Conservation (phyloP, 257 asterid species). For the Striga asiatica region DNA sequence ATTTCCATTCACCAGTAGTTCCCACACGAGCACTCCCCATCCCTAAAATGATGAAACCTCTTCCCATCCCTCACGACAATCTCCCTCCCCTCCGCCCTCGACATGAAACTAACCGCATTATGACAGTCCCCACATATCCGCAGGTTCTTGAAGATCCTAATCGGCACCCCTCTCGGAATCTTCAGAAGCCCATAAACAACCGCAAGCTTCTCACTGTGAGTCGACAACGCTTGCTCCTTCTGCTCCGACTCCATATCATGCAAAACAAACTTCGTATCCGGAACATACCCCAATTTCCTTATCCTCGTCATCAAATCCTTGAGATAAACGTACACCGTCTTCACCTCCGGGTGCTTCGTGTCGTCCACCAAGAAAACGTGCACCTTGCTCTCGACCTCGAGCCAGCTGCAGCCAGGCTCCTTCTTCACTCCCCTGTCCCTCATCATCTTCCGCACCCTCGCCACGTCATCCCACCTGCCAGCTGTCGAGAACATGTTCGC, state of each 20-base stretch:
- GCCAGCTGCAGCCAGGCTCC: slow-evolving; percentile 78
- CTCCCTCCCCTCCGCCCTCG: slow-evolving; percentile 52
- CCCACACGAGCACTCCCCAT: slow-evolving; percentile 68
- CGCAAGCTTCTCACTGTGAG: slow-evolving; percentile 75
- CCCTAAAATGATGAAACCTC: slow-evolving; percentile 65
- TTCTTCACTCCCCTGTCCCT: slow-evolving; percentile 69
- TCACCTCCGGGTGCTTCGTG: slow-evolving; percentile 54
- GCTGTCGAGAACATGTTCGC: slow-evolving; percentile 54
- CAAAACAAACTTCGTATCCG: slow-evolving; percentile 49
- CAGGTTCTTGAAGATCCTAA: slow-evolving; percentile 61
- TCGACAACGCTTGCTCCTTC: slow-evolving; percentile 55
- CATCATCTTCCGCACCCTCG: slow-evolving; percentile 48
- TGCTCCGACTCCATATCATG: slow-evolving; percentile 70
- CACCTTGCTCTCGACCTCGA: slow-evolving; percentile 52
- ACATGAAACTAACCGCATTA: slow-evolving; percentile 54
- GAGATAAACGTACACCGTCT: slow-evolving; percentile 36
- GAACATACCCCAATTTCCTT: slow-evolving; percentile 57
- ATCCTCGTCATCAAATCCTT: slow-evolving; percentile 39
- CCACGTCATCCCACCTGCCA: slow-evolving; percentile 47
- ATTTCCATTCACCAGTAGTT: slow-evolving; percentile 46
- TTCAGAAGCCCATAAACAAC: slow-evolving; percentile 58
- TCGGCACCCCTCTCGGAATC: slow-evolving; percentile 49
- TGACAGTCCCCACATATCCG: slow-evolving; percentile 70
- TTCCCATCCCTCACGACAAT: slow-evolving; percentile 61
- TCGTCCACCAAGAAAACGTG: slow-evolving; percentile 63